These are phyloP conservation scores for Geotrichum citri-aurantii DNA, from an alignment of 1,139 yeast genomes.

Conservation along the genomic window DNA sequence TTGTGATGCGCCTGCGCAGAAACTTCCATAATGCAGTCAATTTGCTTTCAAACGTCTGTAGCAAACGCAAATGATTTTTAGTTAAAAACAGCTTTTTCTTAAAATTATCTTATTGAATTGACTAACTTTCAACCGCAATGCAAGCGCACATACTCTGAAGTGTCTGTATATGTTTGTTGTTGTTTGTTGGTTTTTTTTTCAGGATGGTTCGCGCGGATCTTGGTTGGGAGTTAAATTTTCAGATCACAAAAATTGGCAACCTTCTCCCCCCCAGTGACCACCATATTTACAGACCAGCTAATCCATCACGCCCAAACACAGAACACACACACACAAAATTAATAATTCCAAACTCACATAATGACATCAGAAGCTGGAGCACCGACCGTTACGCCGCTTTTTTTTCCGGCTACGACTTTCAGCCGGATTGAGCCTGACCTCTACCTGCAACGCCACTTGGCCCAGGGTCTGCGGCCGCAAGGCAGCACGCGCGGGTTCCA, in stretches of 20 bases:
- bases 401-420: constrained; percentile 74
- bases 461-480: constrained; percentile 60
- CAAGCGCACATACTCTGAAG: no score
- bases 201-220: not conserved
- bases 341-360: not conserved
- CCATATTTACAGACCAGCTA: not conserved
- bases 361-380: not conserved
- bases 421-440: constrained; percentile 84
- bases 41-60: no score
- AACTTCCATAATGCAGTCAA: no score
- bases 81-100: no score
- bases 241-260: not conserved
- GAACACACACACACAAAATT: not conserved
- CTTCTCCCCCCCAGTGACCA: not conserved
- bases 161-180: no score
- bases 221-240: not conserved
- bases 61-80: no score
- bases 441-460: constrained; percentile 74
- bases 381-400: constrained; percentile 33
- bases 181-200: not conserved
- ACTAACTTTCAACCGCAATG: no score
- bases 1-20: no score
- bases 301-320: not conserved
- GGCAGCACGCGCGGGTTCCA: constrained; percentile 50
- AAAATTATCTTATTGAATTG: no score